Evolutionary conservation across 2,329 filamentous ascomycete species (phyloP).

Genomic region (Venturia nashicola): DNA sequence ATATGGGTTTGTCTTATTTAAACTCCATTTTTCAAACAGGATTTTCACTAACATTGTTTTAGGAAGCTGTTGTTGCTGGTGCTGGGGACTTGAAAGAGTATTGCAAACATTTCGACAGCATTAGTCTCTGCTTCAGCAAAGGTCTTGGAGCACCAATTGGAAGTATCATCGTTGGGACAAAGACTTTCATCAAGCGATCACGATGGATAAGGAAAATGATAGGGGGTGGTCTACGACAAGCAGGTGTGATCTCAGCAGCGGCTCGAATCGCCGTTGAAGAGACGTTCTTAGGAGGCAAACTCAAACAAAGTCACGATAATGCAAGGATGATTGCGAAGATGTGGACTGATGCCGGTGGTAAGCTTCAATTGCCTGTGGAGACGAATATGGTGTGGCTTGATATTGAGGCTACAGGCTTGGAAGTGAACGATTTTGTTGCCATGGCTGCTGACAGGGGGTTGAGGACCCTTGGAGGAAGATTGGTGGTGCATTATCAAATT

Average conservation of each 20-base stretch:
- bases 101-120: conserved; percentile 56
- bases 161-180: conserved; percentile 53
- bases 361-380: conserved; percentile 56
- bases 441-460: conserved; percentile 46
- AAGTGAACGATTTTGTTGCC: conserved; percentile 39
- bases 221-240: conserved; percentile 66
- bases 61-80: conserved; percentile 59
- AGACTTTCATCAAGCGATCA: conserved; percentile 49
- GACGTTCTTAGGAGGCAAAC: conserved; percentile 58
- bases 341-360: conserved; percentile 60
- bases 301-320: conserved; percentile 47
- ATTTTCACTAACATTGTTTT: not conserved
- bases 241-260: conserved; percentile 63
- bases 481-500: conserved; percentile 65
- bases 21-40: no score
- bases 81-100: conserved; percentile 56
- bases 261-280: conserved; percentile 68
- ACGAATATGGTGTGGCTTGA: conserved; percentile 93
- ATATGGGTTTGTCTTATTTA: conserved; percentile 45
- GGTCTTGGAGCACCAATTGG: conserved; percentile 73
- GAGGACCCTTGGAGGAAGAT: conserved; percentile 41
- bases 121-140: conserved; percentile 72
- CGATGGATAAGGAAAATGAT: conserved; percentile 71
- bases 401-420: conserved; percentile 47
- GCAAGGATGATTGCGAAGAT: conserved; percentile 50